These are phyloP conservation scores for Poa pratensis DNA, from an alignment of 176 grass and related monocot genomes.

Conservation along the genomic window DNA sequence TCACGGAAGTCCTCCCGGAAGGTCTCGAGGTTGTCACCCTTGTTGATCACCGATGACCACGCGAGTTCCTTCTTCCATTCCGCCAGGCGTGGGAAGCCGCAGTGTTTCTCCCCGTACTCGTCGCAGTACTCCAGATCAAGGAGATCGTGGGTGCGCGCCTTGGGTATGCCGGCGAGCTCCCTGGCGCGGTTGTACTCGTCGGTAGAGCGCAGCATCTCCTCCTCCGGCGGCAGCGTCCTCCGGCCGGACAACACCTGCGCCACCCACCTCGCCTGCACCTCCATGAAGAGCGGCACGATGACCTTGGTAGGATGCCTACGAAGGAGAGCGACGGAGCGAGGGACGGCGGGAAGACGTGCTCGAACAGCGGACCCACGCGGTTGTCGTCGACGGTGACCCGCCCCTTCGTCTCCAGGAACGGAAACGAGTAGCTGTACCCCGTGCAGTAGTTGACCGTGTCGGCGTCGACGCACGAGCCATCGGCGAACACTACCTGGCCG, in stretches of 20 bases:
- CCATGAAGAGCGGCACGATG: not conserved
- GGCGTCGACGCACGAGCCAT: constrained; percentile 1
- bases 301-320: no score
- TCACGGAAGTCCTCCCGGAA: constrained; percentile 3
- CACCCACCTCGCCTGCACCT: constrained; percentile 53
- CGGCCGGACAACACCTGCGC: constrained; percentile 46
- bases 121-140: not conserved
- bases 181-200: constrained; percentile 18
- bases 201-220: constrained; percentile 37
- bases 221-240: constrained; percentile 16
- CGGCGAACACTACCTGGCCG: no score
- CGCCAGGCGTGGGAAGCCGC: constrained; percentile 20
- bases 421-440: constrained; percentile 31
- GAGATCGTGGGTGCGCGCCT: not conserved
- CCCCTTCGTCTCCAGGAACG: not conserved
- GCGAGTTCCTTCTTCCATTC: constrained; percentile 30
- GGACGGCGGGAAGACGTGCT: no score
- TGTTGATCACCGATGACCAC: not conserved
- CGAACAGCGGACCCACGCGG: no score
- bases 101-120: constrained; percentile 23
- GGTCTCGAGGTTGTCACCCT: not conserved
- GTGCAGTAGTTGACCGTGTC: constrained; percentile 46
- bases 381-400: no score
- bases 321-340: no score
- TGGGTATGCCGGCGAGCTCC: constrained; percentile 36